Percentiles rank a stretch among this genome's conserved stretches.
Conservation (phyloP, 176 grass and related monocot species). For the Triticum turgidum region DNA sequence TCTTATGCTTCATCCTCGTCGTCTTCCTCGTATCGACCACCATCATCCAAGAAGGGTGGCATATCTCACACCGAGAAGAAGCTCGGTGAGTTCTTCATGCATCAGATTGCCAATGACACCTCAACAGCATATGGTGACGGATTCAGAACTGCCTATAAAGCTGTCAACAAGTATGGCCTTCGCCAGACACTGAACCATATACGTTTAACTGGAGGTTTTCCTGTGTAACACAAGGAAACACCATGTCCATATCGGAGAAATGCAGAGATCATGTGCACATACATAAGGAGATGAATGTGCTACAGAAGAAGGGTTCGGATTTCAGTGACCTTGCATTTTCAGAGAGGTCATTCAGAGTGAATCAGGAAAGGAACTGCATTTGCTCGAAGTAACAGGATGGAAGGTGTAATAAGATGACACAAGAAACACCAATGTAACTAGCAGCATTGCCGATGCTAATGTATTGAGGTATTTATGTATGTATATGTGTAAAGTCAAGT, state of each 20-base stretch:
- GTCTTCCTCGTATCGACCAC: conserved; percentile 42
- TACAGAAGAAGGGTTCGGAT: neutral
- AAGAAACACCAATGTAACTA: conserved; percentile 23
- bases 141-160: conserved; percentile 77
- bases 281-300: conserved; percentile 6
- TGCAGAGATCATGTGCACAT: conserved; percentile 4
- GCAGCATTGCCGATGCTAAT: conserved; percentile 16
- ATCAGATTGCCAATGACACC: conserved; percentile 88
- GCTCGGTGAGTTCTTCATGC: conserved; percentile 94
- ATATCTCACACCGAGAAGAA: conserved; percentile 91
- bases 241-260: conserved; percentile 14
- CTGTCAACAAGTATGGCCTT: conserved; percentile 79
- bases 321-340: conserved; percentile 47
- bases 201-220: conserved; percentile 52
- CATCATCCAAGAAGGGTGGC: conserved; percentile 77
- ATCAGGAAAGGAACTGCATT: conserved; percentile 42
- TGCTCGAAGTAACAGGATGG: conserved; percentile 35
- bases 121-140: conserved; percentile 81
- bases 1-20: conserved; percentile 67
- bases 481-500: neutral
- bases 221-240: conserved; percentile 38
- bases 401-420: conserved; percentile 21
- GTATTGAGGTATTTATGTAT: conserved; percentile 8
- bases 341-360: conserved; percentile 38
- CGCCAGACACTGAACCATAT: conserved; percentile 78